Conservation (phyloP, 2,329 filamentous ascomycete genomes). For the Colletotrichum destructivum region DNA sequence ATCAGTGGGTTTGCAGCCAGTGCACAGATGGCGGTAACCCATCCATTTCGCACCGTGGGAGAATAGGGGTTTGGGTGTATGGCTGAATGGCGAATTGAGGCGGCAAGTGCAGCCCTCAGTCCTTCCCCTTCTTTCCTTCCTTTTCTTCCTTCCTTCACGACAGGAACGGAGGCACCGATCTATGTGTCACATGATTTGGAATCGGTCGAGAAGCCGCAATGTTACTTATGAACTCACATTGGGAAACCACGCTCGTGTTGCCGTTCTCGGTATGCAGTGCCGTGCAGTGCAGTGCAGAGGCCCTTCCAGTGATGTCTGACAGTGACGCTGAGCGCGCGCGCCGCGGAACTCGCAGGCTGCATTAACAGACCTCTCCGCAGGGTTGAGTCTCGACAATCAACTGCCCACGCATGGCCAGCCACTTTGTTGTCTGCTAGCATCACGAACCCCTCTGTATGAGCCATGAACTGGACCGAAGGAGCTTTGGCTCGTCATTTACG, state of each 20-base stretch:
- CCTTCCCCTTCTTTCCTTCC: background rate
- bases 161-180: background rate
- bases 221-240: background rate
- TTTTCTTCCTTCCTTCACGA: background rate
- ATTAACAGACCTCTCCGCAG: background rate
- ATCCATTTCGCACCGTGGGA: conserved; percentile 8
- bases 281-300: background rate
- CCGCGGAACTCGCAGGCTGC: background rate
- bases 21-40: background rate
- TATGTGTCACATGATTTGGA: conserved; percentile 17
- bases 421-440: background rate
- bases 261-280: background rate
- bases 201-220: conserved; percentile 4
- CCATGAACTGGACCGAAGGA: conserved; percentile 62
- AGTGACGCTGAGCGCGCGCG: too few species aligned
- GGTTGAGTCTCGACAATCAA: background rate
- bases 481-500: conserved; percentile 55
- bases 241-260: background rate
- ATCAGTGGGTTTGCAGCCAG: conserved; percentile 32
- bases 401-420: too few species aligned
- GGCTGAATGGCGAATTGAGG: conserved; percentile 7
- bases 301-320: background rate
- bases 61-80: conserved; percentile 10
- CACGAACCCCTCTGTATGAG: background rate
- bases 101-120: conserved; percentile 24